Evolutionary conservation across 2,329 filamentous ascomycete species (phyloP).

Genomic region (Trichoderma sp.): DNA sequence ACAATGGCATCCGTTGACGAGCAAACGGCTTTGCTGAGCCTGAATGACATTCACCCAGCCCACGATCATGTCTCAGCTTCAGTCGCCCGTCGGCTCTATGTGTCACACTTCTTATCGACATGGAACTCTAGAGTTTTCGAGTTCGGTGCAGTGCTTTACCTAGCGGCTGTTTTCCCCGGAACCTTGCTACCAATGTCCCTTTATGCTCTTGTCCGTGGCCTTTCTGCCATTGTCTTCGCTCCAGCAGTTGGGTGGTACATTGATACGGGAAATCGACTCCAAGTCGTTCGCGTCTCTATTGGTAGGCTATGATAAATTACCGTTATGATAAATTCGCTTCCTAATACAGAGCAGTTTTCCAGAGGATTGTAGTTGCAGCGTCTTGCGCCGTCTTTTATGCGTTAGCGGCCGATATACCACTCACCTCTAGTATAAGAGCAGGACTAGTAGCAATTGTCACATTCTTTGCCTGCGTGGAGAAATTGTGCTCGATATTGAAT

Average conservation of each 20-base stretch:
- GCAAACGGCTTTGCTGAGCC: background rate
- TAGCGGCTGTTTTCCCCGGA: constrained; percentile 53
- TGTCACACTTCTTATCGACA: constrained; percentile 60
- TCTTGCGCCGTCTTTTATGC: constrained; percentile 48
- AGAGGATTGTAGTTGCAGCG: constrained; percentile 44
- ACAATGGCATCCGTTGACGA: background rate
- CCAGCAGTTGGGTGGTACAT: constrained; percentile 58
- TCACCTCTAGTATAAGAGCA: background rate
- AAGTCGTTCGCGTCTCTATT: constrained; percentile 52
- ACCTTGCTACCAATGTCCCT: constrained; percentile 65
- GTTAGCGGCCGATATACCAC: constrained; percentile 16
- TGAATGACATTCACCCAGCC: background rate
- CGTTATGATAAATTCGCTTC: background rate
- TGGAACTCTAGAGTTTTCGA: constrained; percentile 66
- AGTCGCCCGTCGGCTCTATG: constrained; percentile 44
- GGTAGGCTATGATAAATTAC: constrained; percentile 23
- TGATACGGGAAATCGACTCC: constrained; percentile 53
- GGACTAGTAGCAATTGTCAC: background rate
- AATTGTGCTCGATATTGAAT: constrained; percentile 63
- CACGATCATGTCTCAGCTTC: background rate
- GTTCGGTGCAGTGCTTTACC: constrained; percentile 59
- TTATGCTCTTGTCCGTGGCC: constrained; percentile 63
- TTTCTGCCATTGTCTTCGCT: constrained; percentile 57
- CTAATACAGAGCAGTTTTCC: constrained; percentile 29
- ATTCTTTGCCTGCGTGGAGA: constrained; percentile 65